Evolutionary conservation across 2,329 filamentous ascomycete genomes (phyloP), one percentile per base, ranked within the genome.

Genomic region (Septoria linicola): DNA sequence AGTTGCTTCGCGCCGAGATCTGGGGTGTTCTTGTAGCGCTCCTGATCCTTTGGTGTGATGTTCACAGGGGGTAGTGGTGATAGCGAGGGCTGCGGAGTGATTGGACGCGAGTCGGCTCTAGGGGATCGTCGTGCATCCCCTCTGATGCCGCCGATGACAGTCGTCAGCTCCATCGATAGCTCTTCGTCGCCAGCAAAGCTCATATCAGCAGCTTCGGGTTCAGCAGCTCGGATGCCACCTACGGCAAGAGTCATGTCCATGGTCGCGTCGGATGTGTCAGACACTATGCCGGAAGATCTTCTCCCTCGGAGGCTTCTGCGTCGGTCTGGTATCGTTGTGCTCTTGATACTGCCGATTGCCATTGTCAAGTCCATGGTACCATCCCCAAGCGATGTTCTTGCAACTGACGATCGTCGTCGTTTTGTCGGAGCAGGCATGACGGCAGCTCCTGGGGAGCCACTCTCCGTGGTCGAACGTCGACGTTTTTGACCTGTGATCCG

Each of bases 241-340:
- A 81, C 68, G 25, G 77, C 75, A 55, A 73, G 73, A 1, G 80
- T 82, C 41, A 82, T 73, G 39, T 83, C 80, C 78, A 81, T 77
- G 25, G 74, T 78, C 55, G 73, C 72, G 51, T 79, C 76, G 11
- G 72, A 74, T 17, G 66, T 57, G 6, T 68, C 69, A 2, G 63
- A 66, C 16, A 61, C 68, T 14, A 59, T 55, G 31, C 62, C 69
- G 45, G 60, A 70, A 49, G 64, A 70, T 49, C 63, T 60, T 53
- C 70, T 67, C 39, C 66, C 66, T 36, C 70, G 66, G 34, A 72
- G 49, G 41, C 63, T 69, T 43, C 45, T 55, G 13, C 66, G 51
- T 23, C 64, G 62, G 8, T 60, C 59, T 30, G 48, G 35, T 43
- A 62, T 64, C n/a, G 44, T 43, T 8, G 66, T 62, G 32, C 61